Percentiles rank a stretch among this genome's conserved stretches.
phyloP scores from a whole-genome alignment of 768 basidiomycete species.

The Suillus bovinus region DNA sequence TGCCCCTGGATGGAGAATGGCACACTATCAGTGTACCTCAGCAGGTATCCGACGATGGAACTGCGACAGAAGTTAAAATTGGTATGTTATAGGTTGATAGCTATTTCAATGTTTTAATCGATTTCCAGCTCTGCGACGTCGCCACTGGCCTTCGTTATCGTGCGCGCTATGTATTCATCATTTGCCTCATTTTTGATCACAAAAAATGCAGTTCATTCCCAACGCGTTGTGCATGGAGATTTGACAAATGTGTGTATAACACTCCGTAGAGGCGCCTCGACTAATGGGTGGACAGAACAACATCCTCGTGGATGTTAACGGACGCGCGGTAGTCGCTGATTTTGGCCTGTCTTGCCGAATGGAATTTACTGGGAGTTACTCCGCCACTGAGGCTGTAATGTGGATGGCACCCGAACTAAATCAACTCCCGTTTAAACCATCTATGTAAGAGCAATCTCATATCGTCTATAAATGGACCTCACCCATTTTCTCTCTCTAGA shows the following conservation, averaged over 20 bases:
- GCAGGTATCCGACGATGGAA: neutral
- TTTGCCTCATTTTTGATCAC: neutral
- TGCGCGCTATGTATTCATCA: neutral
- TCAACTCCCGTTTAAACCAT: neutral
- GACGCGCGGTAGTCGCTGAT: neutral
- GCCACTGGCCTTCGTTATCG: constrained; percentile 3
- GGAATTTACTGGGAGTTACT: neutral
- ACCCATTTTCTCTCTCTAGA: neutral
- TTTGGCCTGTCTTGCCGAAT: constrained; percentile 1
- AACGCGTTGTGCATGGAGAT: neutral
- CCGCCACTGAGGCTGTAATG: neutral
- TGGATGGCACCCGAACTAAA: constrained; percentile 3
- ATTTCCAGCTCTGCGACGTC: neutral
- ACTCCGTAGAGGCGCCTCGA: too few species aligned
- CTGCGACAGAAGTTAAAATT: neutral
- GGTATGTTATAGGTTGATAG: neutral
- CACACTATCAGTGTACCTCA: constrained; percentile 25
- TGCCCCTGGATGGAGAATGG: constrained; percentile 35
- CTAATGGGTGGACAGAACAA: neutral
- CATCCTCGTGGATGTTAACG: neutral
- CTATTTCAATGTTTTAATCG: neutral
- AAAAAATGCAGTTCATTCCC: neutral
- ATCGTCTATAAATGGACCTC: neutral
- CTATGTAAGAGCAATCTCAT: neutral
- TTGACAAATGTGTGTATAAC: neutral